phyloP scores from a whole-genome alignment of 2,329 filamentous ascomycete genomes.

The Torrubiellomyces zombiae region DNA sequence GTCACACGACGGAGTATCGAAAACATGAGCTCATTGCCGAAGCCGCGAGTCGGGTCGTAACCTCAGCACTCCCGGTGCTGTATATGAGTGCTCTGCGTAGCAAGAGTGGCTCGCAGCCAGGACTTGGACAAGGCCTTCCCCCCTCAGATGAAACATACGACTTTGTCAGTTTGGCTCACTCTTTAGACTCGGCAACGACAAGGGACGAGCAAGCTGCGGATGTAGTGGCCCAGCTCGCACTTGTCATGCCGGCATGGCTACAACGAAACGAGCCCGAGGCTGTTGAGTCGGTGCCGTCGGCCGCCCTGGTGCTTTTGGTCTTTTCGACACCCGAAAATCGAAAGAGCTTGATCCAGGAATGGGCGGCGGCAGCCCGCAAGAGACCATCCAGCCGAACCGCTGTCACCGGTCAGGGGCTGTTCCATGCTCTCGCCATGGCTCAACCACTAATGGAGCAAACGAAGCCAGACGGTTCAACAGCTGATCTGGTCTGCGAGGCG shows the following conservation, averaged over 20 bases:
- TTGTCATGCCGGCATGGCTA: constrained; percentile 28
- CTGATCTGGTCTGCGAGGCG: constrained; percentile 23
- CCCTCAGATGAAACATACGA: constrained; percentile 7
- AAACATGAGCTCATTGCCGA: constrained; percentile 50
- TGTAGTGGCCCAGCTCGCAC: constrained; percentile 12
- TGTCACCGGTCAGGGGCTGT: constrained; percentile 30
- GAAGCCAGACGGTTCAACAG: constrained; percentile 2
- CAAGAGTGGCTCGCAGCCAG: constrained; percentile 3
- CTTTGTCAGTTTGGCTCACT: constrained; percentile 9
- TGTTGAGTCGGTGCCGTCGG: constrained; percentile 30
- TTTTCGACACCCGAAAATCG: constrained; percentile 22
- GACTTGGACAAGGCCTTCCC: constrained; percentile 10
- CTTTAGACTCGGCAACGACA: constrained; percentile 5
- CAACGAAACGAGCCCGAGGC: constrained; percentile 32
- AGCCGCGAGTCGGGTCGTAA: constrained; percentile 39
- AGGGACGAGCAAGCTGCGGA: constrained; percentile 5
- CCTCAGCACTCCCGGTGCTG: constrained; percentile 31
- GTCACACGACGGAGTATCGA: constrained; percentile 28
- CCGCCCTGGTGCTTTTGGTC: constrained; percentile 31
- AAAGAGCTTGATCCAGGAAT: constrained; percentile 23
- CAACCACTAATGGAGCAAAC: constrained; percentile 21
- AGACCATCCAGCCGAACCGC: constrained; percentile 16
- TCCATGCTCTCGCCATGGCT: constrained; percentile 34
- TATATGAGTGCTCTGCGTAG: constrained; percentile 16
- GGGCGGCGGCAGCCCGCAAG: constrained; percentile 25